These are phyloP conservation scores for Cladobotryum protrusum DNA, from an alignment of 2,329 filamentous ascomycete genomes.

Conservation along the genomic window DNA sequence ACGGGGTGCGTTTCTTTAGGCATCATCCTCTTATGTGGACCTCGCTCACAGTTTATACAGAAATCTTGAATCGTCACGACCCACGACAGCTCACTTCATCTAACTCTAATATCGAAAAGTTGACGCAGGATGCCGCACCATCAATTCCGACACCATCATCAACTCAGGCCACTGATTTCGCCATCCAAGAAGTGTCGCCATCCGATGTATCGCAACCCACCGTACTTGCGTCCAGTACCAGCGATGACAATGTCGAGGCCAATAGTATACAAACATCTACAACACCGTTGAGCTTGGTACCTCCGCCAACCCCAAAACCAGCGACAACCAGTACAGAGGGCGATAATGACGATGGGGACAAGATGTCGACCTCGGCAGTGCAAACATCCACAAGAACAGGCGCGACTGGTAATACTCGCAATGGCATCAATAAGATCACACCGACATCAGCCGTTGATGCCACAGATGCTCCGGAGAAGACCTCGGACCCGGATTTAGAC, in stretches of 20 bases:
- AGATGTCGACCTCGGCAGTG: not conserved
- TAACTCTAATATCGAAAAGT: not conserved
- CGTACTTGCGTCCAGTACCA: too few relatives aligned
- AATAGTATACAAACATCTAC: too few relatives aligned
- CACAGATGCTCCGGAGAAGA: not conserved
- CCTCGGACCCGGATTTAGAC: not conserved
- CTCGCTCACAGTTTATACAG: not conserved
- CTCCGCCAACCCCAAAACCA: too few relatives aligned
- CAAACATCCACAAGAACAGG: not conserved
- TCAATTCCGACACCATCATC: too few relatives aligned
- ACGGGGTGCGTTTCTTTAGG: slow-evolving; percentile 11
- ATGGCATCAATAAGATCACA: not conserved
- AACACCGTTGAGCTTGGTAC: too few relatives aligned
- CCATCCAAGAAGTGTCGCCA: too few relatives aligned
- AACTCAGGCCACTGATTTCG: too few relatives aligned
- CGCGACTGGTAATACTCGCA: not conserved
- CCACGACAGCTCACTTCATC: not conserved
- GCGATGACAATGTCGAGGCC: too few relatives aligned
- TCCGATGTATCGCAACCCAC: too few relatives aligned
- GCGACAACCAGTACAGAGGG: too few relatives aligned
- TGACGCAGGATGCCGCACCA: too few relatives aligned
- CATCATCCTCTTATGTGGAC: not conserved
- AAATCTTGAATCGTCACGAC: slow-evolving; percentile 1
- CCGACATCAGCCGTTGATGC: not conserved
- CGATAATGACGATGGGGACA: not conserved